Evolutionary conservation across 2,329 filamentous ascomycete genomes (phyloP).

Genomic region (Emmonsia crescens): DNA sequence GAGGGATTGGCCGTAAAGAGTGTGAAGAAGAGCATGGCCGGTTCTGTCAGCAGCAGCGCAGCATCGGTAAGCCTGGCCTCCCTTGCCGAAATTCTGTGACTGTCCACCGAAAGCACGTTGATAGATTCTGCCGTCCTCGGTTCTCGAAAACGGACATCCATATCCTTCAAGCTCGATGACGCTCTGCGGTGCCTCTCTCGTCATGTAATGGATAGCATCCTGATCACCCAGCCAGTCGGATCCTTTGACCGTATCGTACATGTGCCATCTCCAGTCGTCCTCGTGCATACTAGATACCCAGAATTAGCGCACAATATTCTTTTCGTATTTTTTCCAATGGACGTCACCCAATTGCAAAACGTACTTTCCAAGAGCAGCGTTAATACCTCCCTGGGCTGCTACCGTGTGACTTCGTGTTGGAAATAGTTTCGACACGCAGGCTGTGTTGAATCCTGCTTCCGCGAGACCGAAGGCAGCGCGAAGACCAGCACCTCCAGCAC

Average conservation of each 20-base stretch:
- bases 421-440: slow-evolving; percentile 55
- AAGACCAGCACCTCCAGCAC: slow-evolving; percentile 53
- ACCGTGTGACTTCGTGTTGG: slow-evolving; percentile 55
- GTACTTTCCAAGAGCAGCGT: slow-evolving; percentile 45
- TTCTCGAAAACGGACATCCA: slow-evolving; percentile 42
- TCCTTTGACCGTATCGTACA: slow-evolving; percentile 51
- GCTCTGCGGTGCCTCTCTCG: slow-evolving; percentile 42
- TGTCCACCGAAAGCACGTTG: slow-evolving; percentile 91
- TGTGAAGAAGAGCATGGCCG: slow-evolving; percentile 94
- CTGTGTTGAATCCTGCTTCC: slow-evolving; percentile 54
- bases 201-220: slow-evolving; percentile 52
- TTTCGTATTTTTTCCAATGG: not conserved
- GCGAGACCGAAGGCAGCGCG: slow-evolving; percentile 54
- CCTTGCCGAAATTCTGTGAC: slow-evolving; percentile 88
- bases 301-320: slow-evolving; percentile 7
- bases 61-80: slow-evolving; percentile 95
- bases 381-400: slow-evolving; percentile 58
- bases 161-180: slow-evolving; percentile 48
- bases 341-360: slow-evolving; percentile 2
- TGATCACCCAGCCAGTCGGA: slow-evolving; percentile 51
- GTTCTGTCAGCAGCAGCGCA: slow-evolving; percentile 94
- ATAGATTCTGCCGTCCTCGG: slow-evolving; percentile 21
- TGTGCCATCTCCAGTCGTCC: slow-evolving; percentile 51
- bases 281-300: slow-evolving; percentile 34
- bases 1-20: slow-evolving; percentile 93